Evolutionary conservation across 2,329 filamentous ascomycete species (phyloP).

Genomic region (Tolypocladium endophyticum): DNA sequence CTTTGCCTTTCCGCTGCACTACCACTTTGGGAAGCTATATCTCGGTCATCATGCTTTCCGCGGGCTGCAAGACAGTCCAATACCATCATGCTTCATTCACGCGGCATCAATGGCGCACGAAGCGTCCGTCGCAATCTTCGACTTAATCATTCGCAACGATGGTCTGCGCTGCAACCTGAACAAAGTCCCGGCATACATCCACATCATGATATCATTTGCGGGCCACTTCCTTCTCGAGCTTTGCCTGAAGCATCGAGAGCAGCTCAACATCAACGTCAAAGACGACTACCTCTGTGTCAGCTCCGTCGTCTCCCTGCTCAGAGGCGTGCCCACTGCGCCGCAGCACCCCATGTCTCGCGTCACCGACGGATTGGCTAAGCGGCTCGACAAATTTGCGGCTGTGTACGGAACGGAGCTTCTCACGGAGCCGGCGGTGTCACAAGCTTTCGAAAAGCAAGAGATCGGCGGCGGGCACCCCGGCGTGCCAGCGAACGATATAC

Average conservation of each 20-base stretch:
- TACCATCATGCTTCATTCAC: background rate
- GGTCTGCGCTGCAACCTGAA: background rate
- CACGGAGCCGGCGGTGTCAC: background rate
- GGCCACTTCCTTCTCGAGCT: conserved; percentile 4
- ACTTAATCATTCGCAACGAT: background rate
- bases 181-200: conserved; percentile 1
- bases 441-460: background rate
- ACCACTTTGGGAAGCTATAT: background rate
- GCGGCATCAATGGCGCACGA: conserved; percentile 2
- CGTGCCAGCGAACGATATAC: background rate
- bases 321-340: background rate
- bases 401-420: conserved; percentile 2
- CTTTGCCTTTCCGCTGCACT: background rate
- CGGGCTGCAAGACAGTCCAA: background rate
- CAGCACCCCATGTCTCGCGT: conserved; percentile 1
- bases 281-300: background rate
- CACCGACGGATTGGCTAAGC: background rate
- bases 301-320: background rate
- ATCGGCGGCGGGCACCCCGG: background rate
- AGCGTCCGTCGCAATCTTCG: background rate
- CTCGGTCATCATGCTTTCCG: conserved; percentile 4
- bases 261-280: background rate
- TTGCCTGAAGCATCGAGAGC: background rate
- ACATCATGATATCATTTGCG: conserved; percentile 4
- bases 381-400: conserved; percentile 1